Base-by-base conservation (phyloP, 306 rosid species). In the Lupinus albus region DNA sequence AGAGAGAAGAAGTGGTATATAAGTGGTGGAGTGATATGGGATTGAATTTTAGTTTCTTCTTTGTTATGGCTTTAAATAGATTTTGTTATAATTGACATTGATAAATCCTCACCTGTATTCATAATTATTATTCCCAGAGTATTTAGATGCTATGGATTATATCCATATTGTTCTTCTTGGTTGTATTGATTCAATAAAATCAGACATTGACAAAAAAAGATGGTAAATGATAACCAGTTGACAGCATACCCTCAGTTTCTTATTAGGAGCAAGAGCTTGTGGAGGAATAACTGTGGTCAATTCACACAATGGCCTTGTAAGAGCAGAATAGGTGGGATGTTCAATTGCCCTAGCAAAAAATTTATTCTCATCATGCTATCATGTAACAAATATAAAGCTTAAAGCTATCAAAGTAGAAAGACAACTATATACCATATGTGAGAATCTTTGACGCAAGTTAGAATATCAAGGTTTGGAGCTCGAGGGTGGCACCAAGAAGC, bases 401-500 rank as follows among this genome's bases (percentile, higher is more conserved):
- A 48, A 64, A 74, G 46, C 28, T 36, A 72, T 59, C 78, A 63
- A 52, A 72, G 50, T 21, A 60, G 30, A 71, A 45, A 36, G 55
- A 74, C 46, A 63, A 14, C 42, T 53, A 14, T 76, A 72, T 81
- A 90, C 96, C 96, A 90, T 78, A 90, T 85, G 81, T 90, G 96
- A 68, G 99, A 94, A 84, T 94, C 99, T 79, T 94, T 94, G 67
- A 90, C 97, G 39, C 99, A 94, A 35, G 99, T 94, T 74, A 94
- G 75, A 73, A 94, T 94, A 82, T 94, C 99, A 70, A 94, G 99
- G 83, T 88, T 94, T 68, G 99, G 99, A 48, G 96, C 97, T 78
- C 99, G 92, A 67, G 99, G 99, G 64, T 94, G 99, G 67, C 97
- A 86, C 99, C 99, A 94, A 61, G 99, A 90, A 61, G 96, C 97